Evolutionary conservation across 805 yeast species (phyloP).

Genomic region (Candida manassasensis): DNA sequence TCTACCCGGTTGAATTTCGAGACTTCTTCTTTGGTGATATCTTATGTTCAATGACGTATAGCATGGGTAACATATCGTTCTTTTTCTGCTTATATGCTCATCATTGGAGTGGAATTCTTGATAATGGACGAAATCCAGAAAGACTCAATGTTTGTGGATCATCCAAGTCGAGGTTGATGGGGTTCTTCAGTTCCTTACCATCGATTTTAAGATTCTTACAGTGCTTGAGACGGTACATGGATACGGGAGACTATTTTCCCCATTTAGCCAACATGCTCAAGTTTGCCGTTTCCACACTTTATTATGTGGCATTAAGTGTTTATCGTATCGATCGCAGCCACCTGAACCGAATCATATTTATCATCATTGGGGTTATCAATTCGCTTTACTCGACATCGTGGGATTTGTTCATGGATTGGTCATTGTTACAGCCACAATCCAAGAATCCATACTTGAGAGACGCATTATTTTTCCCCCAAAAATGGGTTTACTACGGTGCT

Average conservation of each 20-base stretch:
- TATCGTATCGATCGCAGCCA: conserved; percentile 58
- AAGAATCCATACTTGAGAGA: conserved; percentile 60
- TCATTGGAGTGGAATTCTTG: conserved; percentile 57
- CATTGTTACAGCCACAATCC: conserved; percentile 65
- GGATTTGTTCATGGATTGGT: conserved; percentile 97
- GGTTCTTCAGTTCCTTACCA: conserved; percentile 80
- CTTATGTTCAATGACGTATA: conserved; percentile 80
- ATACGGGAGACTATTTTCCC: conserved; percentile 94
- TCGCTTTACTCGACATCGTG: conserved; percentile 67
- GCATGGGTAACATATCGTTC: conserved; percentile 78
- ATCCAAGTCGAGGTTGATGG: conserved; percentile 67
- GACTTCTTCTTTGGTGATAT: conserved; percentile 94
- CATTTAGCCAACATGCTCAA: conserved; percentile 87
- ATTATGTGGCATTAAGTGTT: conserved; percentile 68
- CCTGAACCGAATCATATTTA: conserved; percentile 52
- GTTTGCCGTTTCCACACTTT: conserved; percentile 61
- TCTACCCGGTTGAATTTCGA: conserved; percentile 91
- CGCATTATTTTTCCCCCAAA: conserved; percentile 58
- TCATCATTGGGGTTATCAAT: conserved; percentile 70
- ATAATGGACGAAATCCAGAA: conserved; percentile 29
- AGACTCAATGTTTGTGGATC: conserved; percentile 61
- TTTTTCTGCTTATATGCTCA: conserved; percentile 79
- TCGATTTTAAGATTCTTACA: conserved; percentile 88
- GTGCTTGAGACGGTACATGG: conserved; percentile 85
- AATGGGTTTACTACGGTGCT: conserved; percentile 57